Base-by-base conservation (phyloP, 2,329 filamentous ascomycete genomes). In the Myrmaecium sp. region DNA sequence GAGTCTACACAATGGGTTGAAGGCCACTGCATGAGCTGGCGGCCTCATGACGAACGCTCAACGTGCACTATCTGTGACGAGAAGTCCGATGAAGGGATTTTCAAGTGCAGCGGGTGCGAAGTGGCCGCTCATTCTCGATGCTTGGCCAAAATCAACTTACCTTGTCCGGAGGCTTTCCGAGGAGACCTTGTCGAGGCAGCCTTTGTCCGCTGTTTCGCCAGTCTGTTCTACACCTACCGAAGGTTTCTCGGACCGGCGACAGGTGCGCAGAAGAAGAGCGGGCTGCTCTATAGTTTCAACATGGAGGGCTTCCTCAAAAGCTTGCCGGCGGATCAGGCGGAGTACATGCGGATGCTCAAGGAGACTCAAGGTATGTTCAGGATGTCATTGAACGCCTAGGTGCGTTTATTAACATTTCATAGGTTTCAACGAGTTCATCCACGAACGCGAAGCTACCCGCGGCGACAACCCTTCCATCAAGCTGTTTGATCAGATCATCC, bases 1-100 rank as follows among this genome's bases (percentile, higher is more conserved):
- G 76, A 83, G 25, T 80, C 72, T 2, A 80, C 67, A 0, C 71
- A 81, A 25, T 89, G 80, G 80, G 75, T 82, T 1, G 80, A 89
- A 49, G 80, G 80, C 0, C 80, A 89, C 54, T 84, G 77, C 49
- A 68, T 89, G 53, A 66, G 73, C 32, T 77, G 69, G 60, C 60
- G 62, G 28, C 43, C 58, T 1, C 56, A 62, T 10, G 77, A 84
- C 38, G 54, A 55, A 9, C 59, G 61, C 20, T 68, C 67, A 0
- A 58, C 61, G 5, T 89, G 80, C 47, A 69, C 69, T 1, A 64
- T 86, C 25, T 89, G 80, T 43, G 76, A 83, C 23, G 80, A 86
- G 24, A 73, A 69, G 33, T 67, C 75, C 17, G 61, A 64, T 23
- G 79, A 86, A 26, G 78, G 77, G 5, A 66, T 80, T 26, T 89